These are phyloP conservation scores for Pestalotiopsis sp. DNA, from an alignment of 2,329 filamentous ascomycete species.

Conservation along the genomic window DNA sequence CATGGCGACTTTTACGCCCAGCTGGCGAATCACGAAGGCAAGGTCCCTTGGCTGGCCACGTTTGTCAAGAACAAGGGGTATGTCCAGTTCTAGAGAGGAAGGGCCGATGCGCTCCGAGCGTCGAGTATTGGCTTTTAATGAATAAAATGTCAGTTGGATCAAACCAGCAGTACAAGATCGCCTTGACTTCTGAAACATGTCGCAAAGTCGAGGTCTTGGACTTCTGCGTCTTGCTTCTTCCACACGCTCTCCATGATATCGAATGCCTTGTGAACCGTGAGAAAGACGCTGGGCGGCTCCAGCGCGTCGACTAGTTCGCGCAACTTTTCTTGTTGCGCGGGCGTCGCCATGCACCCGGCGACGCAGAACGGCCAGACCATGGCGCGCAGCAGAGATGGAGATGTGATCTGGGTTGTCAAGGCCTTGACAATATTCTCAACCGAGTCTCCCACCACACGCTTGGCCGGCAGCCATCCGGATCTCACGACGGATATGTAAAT, in stretches of 20 bases:
- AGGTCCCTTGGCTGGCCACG: constrained; percentile 36
- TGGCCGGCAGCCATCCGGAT: constrained; percentile 53
- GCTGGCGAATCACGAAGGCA: constrained; percentile 27
- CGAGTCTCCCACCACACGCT: constrained; percentile 39
- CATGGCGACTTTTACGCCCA: constrained; percentile 36
- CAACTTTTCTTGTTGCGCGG: constrained; percentile 44
- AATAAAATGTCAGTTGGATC: not conserved
- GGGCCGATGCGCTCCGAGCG: not conserved
- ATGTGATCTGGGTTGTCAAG: constrained; percentile 34
- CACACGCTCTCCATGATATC: constrained; percentile 39
- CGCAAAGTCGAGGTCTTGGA: constrained; percentile 27
- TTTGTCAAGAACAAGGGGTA: constrained; percentile 39
- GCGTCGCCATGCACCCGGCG: constrained; percentile 38
- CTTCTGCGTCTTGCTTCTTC: constrained; percentile 19
- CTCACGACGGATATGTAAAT: constrained; percentile 52
- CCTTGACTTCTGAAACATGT: constrained; percentile 31
- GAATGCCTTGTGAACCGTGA: constrained; percentile 40
- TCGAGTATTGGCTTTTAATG: fast-evolving
- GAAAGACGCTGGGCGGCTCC: constrained; percentile 42
- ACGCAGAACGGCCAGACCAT: constrained; percentile 39
- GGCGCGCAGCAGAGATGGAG: constrained; percentile 31
- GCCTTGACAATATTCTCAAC: constrained; percentile 35
- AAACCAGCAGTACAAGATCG: constrained; percentile 32
- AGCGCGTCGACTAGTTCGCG: constrained; percentile 42
- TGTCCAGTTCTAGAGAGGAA: constrained; percentile 20